phyloP scores from a whole-genome alignment of 23 red algal species.

The Gracilaria caudata region DNA sequence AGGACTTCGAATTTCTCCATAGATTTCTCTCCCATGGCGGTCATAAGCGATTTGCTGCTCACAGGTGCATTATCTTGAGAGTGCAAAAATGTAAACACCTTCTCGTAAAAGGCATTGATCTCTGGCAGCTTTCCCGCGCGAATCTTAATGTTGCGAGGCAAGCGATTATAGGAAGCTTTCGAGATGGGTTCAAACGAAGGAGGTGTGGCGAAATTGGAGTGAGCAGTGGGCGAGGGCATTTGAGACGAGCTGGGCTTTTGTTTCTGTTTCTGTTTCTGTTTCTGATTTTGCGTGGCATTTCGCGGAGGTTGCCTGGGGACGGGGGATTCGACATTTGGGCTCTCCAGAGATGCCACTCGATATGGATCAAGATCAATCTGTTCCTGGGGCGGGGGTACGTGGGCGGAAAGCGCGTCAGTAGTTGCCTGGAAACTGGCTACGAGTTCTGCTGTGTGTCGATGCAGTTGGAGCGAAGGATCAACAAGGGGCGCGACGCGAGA shows the following conservation, averaged over 20 bases:
- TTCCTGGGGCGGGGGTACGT: neutral
- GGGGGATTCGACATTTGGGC: neutral
- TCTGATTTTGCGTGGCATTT: slow-evolving; percentile 3
- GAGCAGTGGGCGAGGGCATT: neutral
- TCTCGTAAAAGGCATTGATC: slow-evolving; percentile 61
- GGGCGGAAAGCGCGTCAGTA: slow-evolving; percentile 10
- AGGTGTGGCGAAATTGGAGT: neutral
- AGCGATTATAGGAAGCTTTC: slow-evolving; percentile 48
- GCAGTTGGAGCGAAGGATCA: slow-evolving; percentile 7
- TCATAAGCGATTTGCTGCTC: slow-evolving; percentile 28
- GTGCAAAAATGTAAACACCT: slow-evolving; percentile 46
- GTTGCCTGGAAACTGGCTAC: slow-evolving; percentile 6
- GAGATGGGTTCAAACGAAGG: slow-evolving; percentile 31
- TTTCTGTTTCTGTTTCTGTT: neutral
- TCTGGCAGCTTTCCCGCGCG: slow-evolving; percentile 48
- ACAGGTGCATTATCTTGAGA: slow-evolving; percentile 6
- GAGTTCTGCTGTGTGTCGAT: slow-evolving; percentile 13
- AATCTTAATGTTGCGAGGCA: slow-evolving; percentile 64
- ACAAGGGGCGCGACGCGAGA: slow-evolving; percentile 13
- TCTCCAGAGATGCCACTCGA: neutral
- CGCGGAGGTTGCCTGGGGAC: neutral
- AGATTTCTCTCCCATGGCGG: slow-evolving; percentile 21
- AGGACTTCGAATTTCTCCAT: slow-evolving; percentile 51
- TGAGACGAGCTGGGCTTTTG: neutral
- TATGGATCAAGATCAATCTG: neutral